phyloP scores from a whole-genome alignment of 2,329 filamentous ascomycete species.

The Pseudocercospora crystallina region DNA sequence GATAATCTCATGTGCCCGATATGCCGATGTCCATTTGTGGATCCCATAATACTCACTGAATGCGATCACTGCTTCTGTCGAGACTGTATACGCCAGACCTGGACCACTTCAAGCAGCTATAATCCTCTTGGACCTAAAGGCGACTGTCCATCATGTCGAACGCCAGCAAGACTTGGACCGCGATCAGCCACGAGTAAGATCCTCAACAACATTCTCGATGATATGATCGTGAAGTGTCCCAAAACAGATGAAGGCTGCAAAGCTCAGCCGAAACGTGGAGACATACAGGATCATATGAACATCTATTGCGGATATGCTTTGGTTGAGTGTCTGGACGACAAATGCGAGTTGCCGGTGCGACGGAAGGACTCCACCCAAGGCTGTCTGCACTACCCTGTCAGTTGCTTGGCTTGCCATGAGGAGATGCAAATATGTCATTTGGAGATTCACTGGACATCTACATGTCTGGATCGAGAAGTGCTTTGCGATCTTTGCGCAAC shows the following conservation, averaged over 20 bases:
- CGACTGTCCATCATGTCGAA: constrained; percentile 59
- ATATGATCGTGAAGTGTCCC: constrained; percentile 60
- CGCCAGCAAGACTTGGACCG: constrained; percentile 41
- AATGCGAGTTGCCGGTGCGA: constrained; percentile 54
- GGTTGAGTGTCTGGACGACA: constrained; percentile 52
- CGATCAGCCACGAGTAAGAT: constrained; percentile 48
- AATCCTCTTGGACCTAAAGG: constrained; percentile 33
- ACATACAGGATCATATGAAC: constrained; percentile 59
- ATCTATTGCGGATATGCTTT: constrained; percentile 59
- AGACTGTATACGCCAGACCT: constrained; percentile 55
- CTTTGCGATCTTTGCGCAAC: constrained; percentile 44
- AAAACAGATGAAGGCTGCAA: constrained; percentile 55
- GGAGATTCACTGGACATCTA: constrained; percentile 41
- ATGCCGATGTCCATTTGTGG: constrained; percentile 62
- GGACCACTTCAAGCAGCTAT: constrained; percentile 38
- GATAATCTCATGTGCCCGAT: constrained; percentile 64
- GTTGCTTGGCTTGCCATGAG: constrained; percentile 54
- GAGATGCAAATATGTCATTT: constrained; percentile 56
- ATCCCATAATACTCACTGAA: constrained; percentile 55
- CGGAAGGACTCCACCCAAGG: constrained; percentile 55
- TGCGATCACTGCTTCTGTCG: constrained; percentile 66
- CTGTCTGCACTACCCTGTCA: constrained; percentile 55
- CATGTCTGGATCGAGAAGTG: constrained; percentile 52
- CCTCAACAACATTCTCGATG: constrained; percentile 61
- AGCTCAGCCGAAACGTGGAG: constrained; percentile 54